Evolutionary conservation across 2,329 filamentous ascomycete genomes (phyloP).

Genomic region (Metarhizium robertsii): DNA sequence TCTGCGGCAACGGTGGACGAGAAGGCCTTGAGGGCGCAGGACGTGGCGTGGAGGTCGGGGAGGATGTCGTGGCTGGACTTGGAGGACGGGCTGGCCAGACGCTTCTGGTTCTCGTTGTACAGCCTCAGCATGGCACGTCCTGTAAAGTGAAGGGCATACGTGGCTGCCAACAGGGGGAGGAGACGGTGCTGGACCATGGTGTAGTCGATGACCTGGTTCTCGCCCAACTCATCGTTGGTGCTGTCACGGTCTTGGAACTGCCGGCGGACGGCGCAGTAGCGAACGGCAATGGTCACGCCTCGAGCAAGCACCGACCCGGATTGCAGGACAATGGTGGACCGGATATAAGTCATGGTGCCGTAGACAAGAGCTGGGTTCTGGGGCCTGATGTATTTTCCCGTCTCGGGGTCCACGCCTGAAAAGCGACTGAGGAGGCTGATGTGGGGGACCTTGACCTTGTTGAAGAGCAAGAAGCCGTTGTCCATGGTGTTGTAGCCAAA

Average conservation of each 20-base stretch:
- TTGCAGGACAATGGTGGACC: slow-evolving; percentile 64
- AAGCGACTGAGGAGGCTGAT: slow-evolving; percentile 65
- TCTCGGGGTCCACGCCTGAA: slow-evolving; percentile 58
- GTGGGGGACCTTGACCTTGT: slow-evolving; percentile 63
- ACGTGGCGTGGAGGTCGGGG: slow-evolving; percentile 67
- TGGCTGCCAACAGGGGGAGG: slow-evolving; percentile 61
- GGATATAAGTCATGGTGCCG: slow-evolving; percentile 68
- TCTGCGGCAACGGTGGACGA: slow-evolving; percentile 64
- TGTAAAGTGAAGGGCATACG: slow-evolving; percentile 72
- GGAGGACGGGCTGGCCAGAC: slow-evolving; percentile 34
- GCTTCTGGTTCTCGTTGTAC: slow-evolving; percentile 63
- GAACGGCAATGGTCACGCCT: slow-evolving; percentile 68
- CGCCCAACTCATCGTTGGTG: slow-evolving; percentile 43
- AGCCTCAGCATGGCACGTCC: slow-evolving; percentile 67
- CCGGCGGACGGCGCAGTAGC: slow-evolving; percentile 64
- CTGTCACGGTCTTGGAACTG: slow-evolving; percentile 72
- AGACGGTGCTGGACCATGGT: slow-evolving; percentile 72
- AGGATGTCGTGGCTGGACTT: slow-evolving; percentile 45
- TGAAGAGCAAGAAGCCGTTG: slow-evolving; percentile 71
- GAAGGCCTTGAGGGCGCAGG: slow-evolving; percentile 66
- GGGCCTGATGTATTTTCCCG: slow-evolving; percentile 58
- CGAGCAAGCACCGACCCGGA: slow-evolving; percentile 62
- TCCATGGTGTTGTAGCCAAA: slow-evolving; percentile 77
- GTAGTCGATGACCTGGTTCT: slow-evolving; percentile 72
- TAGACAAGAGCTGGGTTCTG: slow-evolving; percentile 60